Base-by-base conservation (phyloP, 2,329 filamentous ascomycete genomes). In the Alternaria postmessia region DNA sequence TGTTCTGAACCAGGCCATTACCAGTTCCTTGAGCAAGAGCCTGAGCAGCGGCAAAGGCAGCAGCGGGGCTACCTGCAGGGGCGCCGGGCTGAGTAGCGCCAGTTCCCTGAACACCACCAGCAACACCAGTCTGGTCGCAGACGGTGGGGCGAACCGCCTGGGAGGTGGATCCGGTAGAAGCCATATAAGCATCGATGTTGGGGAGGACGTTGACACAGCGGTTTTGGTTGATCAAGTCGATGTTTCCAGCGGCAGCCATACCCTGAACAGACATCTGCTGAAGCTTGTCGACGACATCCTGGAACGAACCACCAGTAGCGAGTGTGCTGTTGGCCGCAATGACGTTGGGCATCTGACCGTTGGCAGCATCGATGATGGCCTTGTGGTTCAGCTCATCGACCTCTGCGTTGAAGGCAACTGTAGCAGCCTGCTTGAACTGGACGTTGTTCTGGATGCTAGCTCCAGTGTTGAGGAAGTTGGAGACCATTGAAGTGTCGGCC, bases 371-470 rank as follows among this genome's bases (percentile, higher is more conserved):
- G 53, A 78, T 75, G 58, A 75, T 73, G 46, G 74, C 75, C 67
- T 79, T 79, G 63, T 78, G 75, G 57, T 67, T 75, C 47, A 79
- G 72, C 62, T 79, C 76, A 47, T 79, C 76, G 20, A 78, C 75
- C 60, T 79, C 76, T 44, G 76, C 76, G 57, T 77, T 77, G 69
- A 68, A 76, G 16, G 76, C 76, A 14, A 76, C 76, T 8, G 70
- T 69, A 32, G 76, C 76, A 44, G 75, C 75, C 51, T 74, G 71
- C 66, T 76, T 78, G 70, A 79, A 79, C 7, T 67, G 64, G 14
- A 67, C 67, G 48, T 76, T 73, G 67, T 78, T 77, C 63, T 69
- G 66, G 55, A 76, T 76, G 64, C 54, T 67, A 16, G 62, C 57
- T 38, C 75, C 76, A 4, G 64, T 73, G 68, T 78, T 75, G 46